A percentile compares a stretch with the other conserved stretches of the same genome.
Conservation (phyloP, 2,329 filamentous ascomycete species). For the Stagonosporopsis chrysanthemi region DNA sequence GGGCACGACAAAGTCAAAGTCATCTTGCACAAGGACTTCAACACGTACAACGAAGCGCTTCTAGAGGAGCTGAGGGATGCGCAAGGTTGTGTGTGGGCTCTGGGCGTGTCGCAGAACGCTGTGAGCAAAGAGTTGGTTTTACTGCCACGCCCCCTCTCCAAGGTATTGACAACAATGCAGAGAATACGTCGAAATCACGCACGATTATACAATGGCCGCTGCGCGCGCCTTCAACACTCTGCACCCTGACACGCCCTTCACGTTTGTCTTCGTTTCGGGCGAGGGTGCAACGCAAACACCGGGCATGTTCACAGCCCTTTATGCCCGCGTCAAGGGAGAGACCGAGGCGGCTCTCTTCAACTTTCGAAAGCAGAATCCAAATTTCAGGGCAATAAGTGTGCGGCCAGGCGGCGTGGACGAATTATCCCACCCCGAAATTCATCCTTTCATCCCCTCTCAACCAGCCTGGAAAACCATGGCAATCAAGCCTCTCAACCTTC, state of each 20-base stretch:
- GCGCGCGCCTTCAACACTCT: constrained; percentile 66
- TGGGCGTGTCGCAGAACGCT: constrained; percentile 69
- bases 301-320: constrained; percentile 63
- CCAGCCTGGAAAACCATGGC: constrained; percentile 30
- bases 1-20: constrained; percentile 67
- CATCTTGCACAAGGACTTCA: constrained; percentile 73
- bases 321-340: constrained; percentile 71
- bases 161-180: constrained; percentile 32
- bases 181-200: constrained; percentile 73
- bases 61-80: constrained; percentile 69
- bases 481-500: constrained; percentile 30
- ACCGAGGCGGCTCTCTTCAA: constrained; percentile 67
- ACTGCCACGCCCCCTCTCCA: not conserved
- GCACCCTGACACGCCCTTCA: constrained; percentile 62
- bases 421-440: constrained; percentile 51
- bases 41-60: constrained; percentile 64
- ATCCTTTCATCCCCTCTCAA: constrained; percentile 44
- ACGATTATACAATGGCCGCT: constrained; percentile 69
- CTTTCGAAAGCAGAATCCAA: constrained; percentile 55
- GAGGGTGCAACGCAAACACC: constrained; percentile 66
- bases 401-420: constrained; percentile 68
- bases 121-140: constrained; percentile 61
- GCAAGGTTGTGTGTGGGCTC: constrained; percentile 75
- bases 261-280: constrained; percentile 76
- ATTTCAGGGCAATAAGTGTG: constrained; percentile 63